Base-by-base conservation (phyloP, 345 rosid species). In the Hypericum perforatum region DNA sequence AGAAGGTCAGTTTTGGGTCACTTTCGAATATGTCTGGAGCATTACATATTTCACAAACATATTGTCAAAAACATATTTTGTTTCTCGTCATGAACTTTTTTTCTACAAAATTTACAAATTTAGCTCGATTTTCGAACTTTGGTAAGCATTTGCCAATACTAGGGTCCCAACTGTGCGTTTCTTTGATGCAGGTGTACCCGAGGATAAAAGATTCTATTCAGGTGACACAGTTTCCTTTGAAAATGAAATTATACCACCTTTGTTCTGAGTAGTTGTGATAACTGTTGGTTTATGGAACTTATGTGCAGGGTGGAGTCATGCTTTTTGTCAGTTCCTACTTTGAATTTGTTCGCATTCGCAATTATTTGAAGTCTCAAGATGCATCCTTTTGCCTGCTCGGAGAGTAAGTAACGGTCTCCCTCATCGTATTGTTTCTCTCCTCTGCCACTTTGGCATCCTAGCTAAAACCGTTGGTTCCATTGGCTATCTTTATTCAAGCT, bases 321-420 rank as follows among this genome's bases (percentile, higher is more conserved):
- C 70, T 92, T 52, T 92, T 92, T 64, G 65, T 70, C 56, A 78
- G 84, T 67, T 85, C 98, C 56, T 92, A 88, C 74, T 88, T 85
- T 43, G 96, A 92, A 62, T 85, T 69, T 66, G 85, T 92, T 53
- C 78, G 88, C 51, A 59, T 92, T 59, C 80, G 94, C 40, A 92
- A 88, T 61, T 92, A 81, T 67, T 58, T 92, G 67, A 88, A 83
- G 79, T 74, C 83, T 14, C 98, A 88, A 68, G 76, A 78, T 65
- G 83, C 98, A 60, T 85, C 96, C 42, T 85, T 88, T 73, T 92
- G 96, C 63, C 78, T 74, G 37, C 74, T 92, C 65, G 86, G 85
- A 56, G 98, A 92, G 96, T 92, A 65, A 82, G 96, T 39, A 60
- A 10, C 63, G 32, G 41, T 62, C 16, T 54, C 56, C 41, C 42